phyloP scores from a whole-genome alignment of 345 rosid species.

The Sonneratia caseolaris region DNA sequence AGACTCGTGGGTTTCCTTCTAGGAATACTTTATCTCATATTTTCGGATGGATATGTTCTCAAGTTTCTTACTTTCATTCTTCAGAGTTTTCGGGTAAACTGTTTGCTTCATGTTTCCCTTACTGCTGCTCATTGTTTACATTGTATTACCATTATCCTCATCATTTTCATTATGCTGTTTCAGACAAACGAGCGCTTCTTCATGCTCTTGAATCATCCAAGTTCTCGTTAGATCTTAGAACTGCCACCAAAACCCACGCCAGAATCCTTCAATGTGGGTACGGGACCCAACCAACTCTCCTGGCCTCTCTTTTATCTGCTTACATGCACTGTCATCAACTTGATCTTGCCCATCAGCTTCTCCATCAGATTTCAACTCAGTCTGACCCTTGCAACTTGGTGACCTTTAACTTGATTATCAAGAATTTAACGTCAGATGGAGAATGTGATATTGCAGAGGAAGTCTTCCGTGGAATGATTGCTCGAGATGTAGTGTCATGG shows the following conservation, averaged over 20 bases:
- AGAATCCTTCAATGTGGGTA: constrained; percentile 47
- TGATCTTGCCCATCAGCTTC: constrained; percentile 29
- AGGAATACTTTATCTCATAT: not conserved
- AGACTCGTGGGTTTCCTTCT: not conserved
- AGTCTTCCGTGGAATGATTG: constrained; percentile 37
- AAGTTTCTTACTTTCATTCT: constrained; percentile 1
- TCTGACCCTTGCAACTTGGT: constrained; percentile 25
- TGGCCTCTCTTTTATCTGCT: constrained; percentile 39
- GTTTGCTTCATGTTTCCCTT: too few relatives aligned
- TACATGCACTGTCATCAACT: constrained; percentile 34
- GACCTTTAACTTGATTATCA: constrained; percentile 36
- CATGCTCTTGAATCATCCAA: constrained; percentile 43
- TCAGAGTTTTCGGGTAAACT: not conserved
- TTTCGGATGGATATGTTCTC: not conserved
- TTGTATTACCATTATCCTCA: not conserved
- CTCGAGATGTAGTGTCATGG: constrained; percentile 59
- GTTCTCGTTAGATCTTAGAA: constrained; percentile 23
- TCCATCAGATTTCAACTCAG: constrained; percentile 25
- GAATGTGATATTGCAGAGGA: constrained; percentile 45
- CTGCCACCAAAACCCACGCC: constrained; percentile 38
- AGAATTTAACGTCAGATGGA: constrained; percentile 36
- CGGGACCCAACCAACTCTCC: constrained; percentile 41
- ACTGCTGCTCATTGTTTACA: not conserved
- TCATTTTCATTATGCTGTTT: not conserved
- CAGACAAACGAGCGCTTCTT: constrained; percentile 34